Conservation (phyloP, 148 eudicot genomes). For the Cornus kousa region DNA sequence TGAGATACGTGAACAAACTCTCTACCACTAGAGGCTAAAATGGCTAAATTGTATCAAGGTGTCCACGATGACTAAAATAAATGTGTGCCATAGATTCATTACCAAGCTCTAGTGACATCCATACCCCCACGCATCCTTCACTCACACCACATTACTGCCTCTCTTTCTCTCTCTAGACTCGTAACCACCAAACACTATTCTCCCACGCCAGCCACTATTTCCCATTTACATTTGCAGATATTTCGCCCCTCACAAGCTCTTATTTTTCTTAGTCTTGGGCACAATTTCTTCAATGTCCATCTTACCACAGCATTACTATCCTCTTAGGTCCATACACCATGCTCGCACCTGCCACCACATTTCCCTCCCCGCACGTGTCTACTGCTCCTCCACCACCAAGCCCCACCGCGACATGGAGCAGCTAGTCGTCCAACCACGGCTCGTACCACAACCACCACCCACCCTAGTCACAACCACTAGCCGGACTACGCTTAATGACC, state of each 20-base stretch:
- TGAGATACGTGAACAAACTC: not conserved
- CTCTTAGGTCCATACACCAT: conserved; percentile 21
- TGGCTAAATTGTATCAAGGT: no score
- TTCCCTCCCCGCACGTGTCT: conserved; percentile 15
- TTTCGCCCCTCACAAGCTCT: not conserved
- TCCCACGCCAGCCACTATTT: not conserved
- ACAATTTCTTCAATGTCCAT: conserved; percentile 42
- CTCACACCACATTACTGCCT: conserved; percentile 22
- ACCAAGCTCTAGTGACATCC: not conserved
- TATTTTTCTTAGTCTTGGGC: not conserved
- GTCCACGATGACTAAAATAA: no score
- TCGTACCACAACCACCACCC: not conserved
- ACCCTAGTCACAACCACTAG: not conserved
- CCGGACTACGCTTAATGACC: conserved; percentile 42
- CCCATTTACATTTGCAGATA: not conserved
- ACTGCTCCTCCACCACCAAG: conserved; percentile 32
- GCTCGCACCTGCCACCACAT: conserved; percentile 11
- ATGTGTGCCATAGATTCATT: not conserved
- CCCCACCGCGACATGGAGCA: conserved; percentile 12
- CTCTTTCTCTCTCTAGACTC: not conserved
- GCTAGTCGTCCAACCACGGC: conserved; percentile 10
- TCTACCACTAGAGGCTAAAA: not conserved
- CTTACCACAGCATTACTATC: conserved; percentile 43
- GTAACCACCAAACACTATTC: conserved; percentile 11
- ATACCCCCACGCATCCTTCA: conserved; percentile 36